Conservation (phyloP, 176 grass and related monocot species). For the Carex kokanica region DNA sequence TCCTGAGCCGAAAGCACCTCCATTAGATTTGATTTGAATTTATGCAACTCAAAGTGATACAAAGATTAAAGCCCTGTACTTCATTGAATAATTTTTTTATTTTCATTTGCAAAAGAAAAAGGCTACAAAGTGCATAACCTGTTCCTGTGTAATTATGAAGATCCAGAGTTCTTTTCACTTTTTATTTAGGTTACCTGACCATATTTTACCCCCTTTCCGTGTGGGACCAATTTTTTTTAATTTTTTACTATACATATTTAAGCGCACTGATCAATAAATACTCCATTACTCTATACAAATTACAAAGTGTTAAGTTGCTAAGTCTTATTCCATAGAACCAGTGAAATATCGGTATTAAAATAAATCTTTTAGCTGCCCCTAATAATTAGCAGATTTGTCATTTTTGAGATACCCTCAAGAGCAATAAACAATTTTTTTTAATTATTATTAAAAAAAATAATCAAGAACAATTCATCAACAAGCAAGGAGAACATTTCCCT, state of each 20-base stretch:
- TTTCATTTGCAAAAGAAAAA: constrained; percentile 3
- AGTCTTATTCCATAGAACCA: no score
- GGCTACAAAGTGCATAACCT: background rate
- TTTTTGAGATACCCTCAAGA: no score
- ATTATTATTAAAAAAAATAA: no score
- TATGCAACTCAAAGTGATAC: background rate
- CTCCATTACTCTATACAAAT: no score
- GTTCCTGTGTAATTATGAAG: constrained; percentile 19
- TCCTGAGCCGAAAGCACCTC: constrained; percentile 19
- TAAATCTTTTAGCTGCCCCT: no score
- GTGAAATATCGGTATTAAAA: no score
- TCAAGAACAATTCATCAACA: no score
- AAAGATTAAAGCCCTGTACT: constrained; percentile 13
- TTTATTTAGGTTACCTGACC: constrained; percentile 5
- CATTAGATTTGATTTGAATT: constrained; percentile 16
- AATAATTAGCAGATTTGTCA: no score
- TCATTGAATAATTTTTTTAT: background rate
- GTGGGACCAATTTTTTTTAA: background rate
- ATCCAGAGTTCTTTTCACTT: constrained; percentile 16
- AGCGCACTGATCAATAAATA: background rate
- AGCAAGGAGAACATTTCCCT: no score
- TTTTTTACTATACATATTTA: background rate
- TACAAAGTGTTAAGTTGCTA: no score
- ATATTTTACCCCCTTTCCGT: background rate
- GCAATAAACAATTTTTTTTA: no score